Conservation (phyloP, 2,329 filamentous ascomycete species). For the Shiraia sp. region DNA sequence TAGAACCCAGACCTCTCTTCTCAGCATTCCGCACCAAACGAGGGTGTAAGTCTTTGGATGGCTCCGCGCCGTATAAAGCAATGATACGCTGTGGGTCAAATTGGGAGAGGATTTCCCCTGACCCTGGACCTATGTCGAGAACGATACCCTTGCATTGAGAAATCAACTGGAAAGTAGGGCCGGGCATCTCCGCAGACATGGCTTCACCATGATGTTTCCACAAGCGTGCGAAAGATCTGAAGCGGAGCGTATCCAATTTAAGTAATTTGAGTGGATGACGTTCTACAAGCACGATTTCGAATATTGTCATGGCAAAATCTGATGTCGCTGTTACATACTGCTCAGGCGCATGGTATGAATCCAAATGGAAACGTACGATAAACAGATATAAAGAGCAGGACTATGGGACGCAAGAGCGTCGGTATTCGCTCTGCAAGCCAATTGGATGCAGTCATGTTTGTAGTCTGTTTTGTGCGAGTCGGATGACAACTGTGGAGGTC, state of each 20-base stretch:
- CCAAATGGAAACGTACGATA: slow-evolving; percentile 30
- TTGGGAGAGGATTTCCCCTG: slow-evolving; percentile 54
- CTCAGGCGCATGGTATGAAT: background rate
- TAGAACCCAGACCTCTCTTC: slow-evolving; percentile 48
- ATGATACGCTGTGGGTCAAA: slow-evolving; percentile 50
- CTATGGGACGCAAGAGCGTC: slow-evolving; percentile 30
- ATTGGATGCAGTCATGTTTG: slow-evolving; percentile 14
- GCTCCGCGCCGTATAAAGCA: slow-evolving; percentile 60
- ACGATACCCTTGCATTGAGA: slow-evolving; percentile 34
- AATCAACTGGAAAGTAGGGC: slow-evolving; percentile 32
- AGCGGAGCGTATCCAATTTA: slow-evolving; percentile 34
- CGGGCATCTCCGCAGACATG: slow-evolving; percentile 45
- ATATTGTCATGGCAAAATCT: slow-evolving; percentile 42
- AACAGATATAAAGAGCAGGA: slow-evolving; percentile 28
- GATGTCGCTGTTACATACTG: background rate
- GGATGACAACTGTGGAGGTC: background rate
- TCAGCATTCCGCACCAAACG: slow-evolving; percentile 48
- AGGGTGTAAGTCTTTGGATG: slow-evolving; percentile 53
- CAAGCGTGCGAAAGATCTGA: slow-evolving; percentile 40
- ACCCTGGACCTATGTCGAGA: slow-evolving; percentile 54
- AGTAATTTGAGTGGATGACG: slow-evolving; percentile 31
- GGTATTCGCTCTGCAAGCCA: slow-evolving; percentile 26
- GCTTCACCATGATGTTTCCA: slow-evolving; percentile 41
- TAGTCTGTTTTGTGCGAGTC: slow-evolving; percentile 1
- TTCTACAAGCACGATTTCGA: slow-evolving; percentile 36